Conservation (phyloP, 345 rosid species). For the Moringa oleifera region DNA sequence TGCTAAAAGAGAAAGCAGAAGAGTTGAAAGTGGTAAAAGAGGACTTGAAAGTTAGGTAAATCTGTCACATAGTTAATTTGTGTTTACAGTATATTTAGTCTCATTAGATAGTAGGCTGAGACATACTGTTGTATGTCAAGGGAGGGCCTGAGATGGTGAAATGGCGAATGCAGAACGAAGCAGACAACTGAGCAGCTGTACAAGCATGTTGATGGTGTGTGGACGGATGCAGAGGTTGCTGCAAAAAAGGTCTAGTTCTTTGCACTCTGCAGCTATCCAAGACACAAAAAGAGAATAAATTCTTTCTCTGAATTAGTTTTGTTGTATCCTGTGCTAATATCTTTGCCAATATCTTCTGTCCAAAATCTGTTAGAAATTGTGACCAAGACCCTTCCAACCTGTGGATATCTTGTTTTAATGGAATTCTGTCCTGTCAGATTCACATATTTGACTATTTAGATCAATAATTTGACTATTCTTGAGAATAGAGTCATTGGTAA, state of each 20-base stretch:
- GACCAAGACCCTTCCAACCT: no score
- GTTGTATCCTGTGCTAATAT: no score
- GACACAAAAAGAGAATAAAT: no score
- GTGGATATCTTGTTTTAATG: no score
- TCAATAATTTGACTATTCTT: no score
- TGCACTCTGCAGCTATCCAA: no score
- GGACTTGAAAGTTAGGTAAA: conserved; percentile 72
- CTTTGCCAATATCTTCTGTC: no score
- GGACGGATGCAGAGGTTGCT: conserved; percentile 88
- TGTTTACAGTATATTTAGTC: conserved; percentile 6
- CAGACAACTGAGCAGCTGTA: conserved; percentile 84
- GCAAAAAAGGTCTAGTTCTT: conserved; percentile 65
- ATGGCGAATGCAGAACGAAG: conserved; percentile 84
- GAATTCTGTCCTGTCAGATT: no score
- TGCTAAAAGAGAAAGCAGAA: conserved; percentile 67
- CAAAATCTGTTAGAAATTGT: no score
- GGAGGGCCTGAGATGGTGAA: conserved; percentile 69
- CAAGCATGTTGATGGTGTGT: conserved; percentile 76
- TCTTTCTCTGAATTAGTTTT: no score
- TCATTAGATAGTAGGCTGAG: conserved; percentile 50
- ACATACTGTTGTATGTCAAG: conserved; percentile 53
- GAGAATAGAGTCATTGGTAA: no score
- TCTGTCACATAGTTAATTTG: background rate
- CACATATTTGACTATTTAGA: no score
- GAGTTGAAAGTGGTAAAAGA: conserved; percentile 68